These are phyloP conservation scores for Seiridium cupressi DNA, from an alignment of 2,329 filamentous ascomycete species.

Conservation along the genomic window DNA sequence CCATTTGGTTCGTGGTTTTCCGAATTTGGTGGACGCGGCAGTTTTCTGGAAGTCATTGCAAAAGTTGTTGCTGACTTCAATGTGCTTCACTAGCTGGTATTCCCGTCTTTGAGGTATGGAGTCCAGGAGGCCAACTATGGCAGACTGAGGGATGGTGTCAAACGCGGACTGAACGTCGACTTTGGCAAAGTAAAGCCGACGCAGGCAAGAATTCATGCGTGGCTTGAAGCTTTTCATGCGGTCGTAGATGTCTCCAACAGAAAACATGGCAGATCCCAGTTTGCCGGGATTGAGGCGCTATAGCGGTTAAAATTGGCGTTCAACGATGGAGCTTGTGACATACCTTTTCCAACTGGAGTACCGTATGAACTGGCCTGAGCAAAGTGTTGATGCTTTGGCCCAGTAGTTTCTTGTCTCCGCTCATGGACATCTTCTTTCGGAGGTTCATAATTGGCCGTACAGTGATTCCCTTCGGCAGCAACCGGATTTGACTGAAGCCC, in stretches of 20 bases:
- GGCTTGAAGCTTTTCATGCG: slow-evolving; percentile 69
- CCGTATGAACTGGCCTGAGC: slow-evolving; percentile 70
- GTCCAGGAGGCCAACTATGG: slow-evolving; percentile 65
- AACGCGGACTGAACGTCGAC: slow-evolving; percentile 90
- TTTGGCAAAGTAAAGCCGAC: slow-evolving; percentile 80
- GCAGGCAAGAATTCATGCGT: slow-evolving; percentile 34
- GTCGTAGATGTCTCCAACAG: slow-evolving; percentile 74
- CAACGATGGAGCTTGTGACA: slow-evolving; percentile 7
- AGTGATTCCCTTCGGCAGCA: slow-evolving; percentile 77
- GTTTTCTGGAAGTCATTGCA: slow-evolving; percentile 9
- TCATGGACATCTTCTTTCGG: slow-evolving; percentile 57
- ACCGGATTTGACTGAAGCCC: slow-evolving; percentile 74
- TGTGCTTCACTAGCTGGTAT: slow-evolving; percentile 74
- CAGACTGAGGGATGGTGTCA: slow-evolving; percentile 86
- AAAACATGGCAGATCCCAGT: slow-evolving; percentile 80
- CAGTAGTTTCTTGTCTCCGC: slow-evolving; percentile 35
- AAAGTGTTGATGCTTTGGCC: slow-evolving; percentile 48
- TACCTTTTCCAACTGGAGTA: slow-evolving; percentile 78
- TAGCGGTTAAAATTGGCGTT: slow-evolving; percentile 10
- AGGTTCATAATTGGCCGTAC: slow-evolving; percentile 89
- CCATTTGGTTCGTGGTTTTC: slow-evolving; percentile 48
- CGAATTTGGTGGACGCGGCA: slow-evolving; percentile 13
- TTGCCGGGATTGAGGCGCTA: slow-evolving; percentile 50
- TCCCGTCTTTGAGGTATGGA: slow-evolving; percentile 53
- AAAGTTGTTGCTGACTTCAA: slow-evolving; percentile 56